Percentiles rank a stretch among this genome's conserved stretches.
phyloP scores from a whole-genome alignment of 805 yeast genomes.

The Lachancea sp. region DNA sequence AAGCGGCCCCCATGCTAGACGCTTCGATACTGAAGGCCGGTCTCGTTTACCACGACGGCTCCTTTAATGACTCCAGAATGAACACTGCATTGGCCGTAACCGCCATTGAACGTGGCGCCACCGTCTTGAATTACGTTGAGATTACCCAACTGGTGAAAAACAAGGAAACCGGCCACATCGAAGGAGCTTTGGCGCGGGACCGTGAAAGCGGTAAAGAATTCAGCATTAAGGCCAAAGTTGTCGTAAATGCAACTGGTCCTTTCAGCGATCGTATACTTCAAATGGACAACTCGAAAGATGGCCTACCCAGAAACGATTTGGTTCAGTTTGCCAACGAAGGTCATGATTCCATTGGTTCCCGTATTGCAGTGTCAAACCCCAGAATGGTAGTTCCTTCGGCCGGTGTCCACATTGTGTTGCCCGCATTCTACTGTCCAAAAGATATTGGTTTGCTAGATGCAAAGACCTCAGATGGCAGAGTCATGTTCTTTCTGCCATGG shows the following conservation, averaged over 20 bases:
- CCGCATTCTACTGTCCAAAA: constrained; percentile 85
- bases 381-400: constrained; percentile 89
- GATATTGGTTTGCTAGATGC: constrained; percentile 88
- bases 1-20: constrained; percentile 82
- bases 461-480: constrained; percentile 89
- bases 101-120: constrained; percentile 83
- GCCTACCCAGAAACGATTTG: constrained; percentile 50
- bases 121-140: constrained; percentile 79
- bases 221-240: constrained; percentile 59
- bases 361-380: constrained; percentile 39
- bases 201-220: constrained; percentile 58
- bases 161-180: constrained; percentile 47
- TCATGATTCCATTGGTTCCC: constrained; percentile 24
- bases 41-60: constrained; percentile 90
- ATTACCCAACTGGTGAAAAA: constrained; percentile 71
- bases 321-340: constrained; percentile 22
- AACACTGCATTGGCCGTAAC: constrained; percentile 80
- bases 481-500: constrained; percentile 96
- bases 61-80: constrained; percentile 89
- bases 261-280: constrained; percentile 77
- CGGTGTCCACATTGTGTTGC: constrained; percentile 89
- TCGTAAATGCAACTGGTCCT: constrained; percentile 94
- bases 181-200: constrained; percentile 74
- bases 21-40: constrained; percentile 76
- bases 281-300: constrained; percentile 71